These are phyloP conservation scores for Fusarium luffae DNA, from an alignment of 2,329 filamentous ascomycete species.

Conservation along the genomic window DNA sequence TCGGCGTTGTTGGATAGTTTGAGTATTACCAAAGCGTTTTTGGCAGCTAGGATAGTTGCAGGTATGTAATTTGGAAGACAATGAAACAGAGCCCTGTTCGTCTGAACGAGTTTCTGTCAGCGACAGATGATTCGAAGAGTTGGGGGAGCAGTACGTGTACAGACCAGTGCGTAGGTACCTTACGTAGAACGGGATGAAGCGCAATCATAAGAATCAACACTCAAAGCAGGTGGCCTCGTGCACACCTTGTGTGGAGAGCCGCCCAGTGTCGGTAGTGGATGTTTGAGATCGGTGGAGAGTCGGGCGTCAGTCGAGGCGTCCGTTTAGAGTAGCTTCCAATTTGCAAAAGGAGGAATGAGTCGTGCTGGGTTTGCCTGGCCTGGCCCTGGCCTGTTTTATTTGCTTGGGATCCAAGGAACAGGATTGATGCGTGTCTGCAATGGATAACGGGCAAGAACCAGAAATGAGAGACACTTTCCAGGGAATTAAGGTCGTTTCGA, in stretches of 20 bases:
- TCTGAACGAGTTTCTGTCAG: slow-evolving; percentile 14
- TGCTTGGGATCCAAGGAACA: slow-evolving; percentile 34
- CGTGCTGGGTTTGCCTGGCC: slow-evolving; percentile 18
- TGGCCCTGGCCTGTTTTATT: slow-evolving; percentile 19
- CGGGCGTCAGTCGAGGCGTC: slow-evolving; percentile 13
- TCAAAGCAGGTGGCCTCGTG: slow-evolving; percentile 13
- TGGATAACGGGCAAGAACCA: slow-evolving; percentile 3
- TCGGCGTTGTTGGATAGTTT: slow-evolving; percentile 19
- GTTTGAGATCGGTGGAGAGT: slow-evolving; percentile 37
- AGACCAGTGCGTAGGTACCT: not conserved
- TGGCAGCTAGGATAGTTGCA: slow-evolving; percentile 14
- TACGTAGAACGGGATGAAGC: slow-evolving; percentile 3
- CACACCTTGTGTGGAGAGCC: slow-evolving; percentile 23
- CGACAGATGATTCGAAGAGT: slow-evolving; percentile 10
- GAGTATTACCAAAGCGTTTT: slow-evolving; percentile 18
- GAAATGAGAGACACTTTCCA: slow-evolving; percentile 16
- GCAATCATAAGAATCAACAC: slow-evolving; percentile 20
- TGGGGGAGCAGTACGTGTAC: not conserved
- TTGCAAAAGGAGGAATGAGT: slow-evolving; percentile 36
- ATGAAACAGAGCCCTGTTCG: slow-evolving; percentile 3
- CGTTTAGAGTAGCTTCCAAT: slow-evolving; percentile 21
- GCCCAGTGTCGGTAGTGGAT: slow-evolving; percentile 32
- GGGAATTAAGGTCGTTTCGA: slow-evolving; percentile 34
- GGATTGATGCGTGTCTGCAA: slow-evolving; percentile 30
- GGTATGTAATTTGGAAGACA: slow-evolving; percentile 1